A percentile compares a stretch with the other conserved stretches of the same genome.
phyloP scores from a whole-genome alignment of 2,329 filamentous ascomycete genomes.

The Trichoderma arundinaceum region DNA sequence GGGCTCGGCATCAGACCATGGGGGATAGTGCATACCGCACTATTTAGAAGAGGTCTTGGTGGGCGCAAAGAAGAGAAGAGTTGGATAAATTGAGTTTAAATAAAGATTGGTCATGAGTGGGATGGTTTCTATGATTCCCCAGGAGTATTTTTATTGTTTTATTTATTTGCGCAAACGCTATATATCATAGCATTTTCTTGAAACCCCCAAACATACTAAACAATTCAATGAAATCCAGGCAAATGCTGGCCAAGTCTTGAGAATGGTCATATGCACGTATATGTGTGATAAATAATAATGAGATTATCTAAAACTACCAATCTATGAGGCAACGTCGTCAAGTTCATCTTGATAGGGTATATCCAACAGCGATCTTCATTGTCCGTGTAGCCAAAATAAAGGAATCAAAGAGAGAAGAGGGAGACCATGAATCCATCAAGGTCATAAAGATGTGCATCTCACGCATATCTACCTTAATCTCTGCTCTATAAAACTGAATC shows the following conservation, averaged over 20 bases:
- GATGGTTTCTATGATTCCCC: conserved; percentile 28
- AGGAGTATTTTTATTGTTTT: conserved; percentile 15
- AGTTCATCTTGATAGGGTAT: conserved; percentile 19
- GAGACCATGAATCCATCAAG: neutral
- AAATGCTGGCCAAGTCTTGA: neutral
- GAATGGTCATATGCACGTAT: neutral
- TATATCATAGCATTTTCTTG: neutral
- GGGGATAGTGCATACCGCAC: conserved; percentile 11
- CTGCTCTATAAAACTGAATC: neutral
- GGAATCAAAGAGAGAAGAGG: neutral
- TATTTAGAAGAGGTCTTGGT: neutral
- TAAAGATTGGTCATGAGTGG: conserved; percentile 12
- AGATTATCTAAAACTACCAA: neutral
- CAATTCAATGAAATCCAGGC: neutral
- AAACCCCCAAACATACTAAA: neutral
- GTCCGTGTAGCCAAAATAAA: neutral
- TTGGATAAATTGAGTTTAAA: neutral
- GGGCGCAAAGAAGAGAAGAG: neutral
- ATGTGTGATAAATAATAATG: neutral
- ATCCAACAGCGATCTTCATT: conserved; percentile 1
- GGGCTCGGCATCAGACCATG: conserved; percentile 32
- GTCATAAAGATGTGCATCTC: neutral
- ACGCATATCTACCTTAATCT: neutral
- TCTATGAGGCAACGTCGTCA: neutral
- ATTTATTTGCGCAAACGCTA: neutral